Evolutionary conservation across 495 filamentous ascomycete species (phyloP).

Genomic region (Aspergillus leporis): DNA sequence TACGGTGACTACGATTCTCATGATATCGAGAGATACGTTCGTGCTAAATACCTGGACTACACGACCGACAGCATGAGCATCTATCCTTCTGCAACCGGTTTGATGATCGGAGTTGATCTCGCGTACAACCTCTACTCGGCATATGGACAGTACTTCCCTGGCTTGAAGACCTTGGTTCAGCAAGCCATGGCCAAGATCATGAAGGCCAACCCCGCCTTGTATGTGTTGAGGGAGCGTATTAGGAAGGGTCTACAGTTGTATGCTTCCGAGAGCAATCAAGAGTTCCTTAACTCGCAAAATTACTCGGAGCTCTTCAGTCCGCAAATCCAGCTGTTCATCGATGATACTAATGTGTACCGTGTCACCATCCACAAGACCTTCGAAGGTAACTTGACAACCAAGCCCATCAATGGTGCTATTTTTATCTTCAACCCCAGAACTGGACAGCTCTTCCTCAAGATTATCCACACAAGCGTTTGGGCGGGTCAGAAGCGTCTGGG

Average conservation of each 20-base stretch:
- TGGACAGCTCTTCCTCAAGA: constrained; percentile 97
- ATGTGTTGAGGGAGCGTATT: constrained; percentile 96
- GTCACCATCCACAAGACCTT: constrained; percentile 99
- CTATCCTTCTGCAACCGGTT: constrained; percentile 94
- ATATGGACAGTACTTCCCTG: constrained; percentile 98
- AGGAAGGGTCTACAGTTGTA: constrained; percentile 98
- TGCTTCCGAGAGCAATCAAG: constrained; percentile 98
- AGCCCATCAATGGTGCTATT: constrained; percentile 99
- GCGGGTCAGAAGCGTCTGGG: constrained; percentile 99
- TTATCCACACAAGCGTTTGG: constrained; percentile 99
- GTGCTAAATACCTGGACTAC: constrained; percentile 98
- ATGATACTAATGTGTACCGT: constrained; percentile 99
- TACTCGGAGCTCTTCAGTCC: constrained; percentile 99
- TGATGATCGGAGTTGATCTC: constrained; percentile 98
- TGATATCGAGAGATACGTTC: constrained; percentile 96
- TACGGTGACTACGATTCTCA: constrained; percentile 99
- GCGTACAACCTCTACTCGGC: constrained; percentile 98
- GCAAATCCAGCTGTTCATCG: constrained; percentile 98
- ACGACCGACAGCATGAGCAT: constrained; percentile 99
- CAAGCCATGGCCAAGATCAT: constrained; percentile 99
- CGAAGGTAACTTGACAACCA: constrained; percentile 98
- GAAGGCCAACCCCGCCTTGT: constrained; percentile 98
- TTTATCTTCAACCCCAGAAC: constrained; percentile 99
- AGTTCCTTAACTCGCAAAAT: constrained; percentile 99
- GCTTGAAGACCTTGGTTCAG: constrained; percentile 92